These are phyloP conservation scores for Camellia lanceoleosa DNA, from an alignment of 148 eudicot species.

Conservation along the genomic window DNA sequence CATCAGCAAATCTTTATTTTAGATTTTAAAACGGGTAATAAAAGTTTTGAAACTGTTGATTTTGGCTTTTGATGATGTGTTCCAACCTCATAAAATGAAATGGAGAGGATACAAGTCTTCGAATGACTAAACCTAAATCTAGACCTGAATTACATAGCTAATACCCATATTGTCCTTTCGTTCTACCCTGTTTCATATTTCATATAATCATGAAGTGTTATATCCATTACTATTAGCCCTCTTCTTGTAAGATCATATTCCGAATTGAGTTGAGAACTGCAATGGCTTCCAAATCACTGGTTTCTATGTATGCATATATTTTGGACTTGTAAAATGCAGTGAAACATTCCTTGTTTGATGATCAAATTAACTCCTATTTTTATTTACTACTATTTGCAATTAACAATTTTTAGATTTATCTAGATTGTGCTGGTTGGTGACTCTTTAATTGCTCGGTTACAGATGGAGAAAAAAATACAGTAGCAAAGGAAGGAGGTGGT, in stretches of 20 bases:
- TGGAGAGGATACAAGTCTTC: not conserved
- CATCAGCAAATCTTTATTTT: not conserved
- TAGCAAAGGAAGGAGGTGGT: constrained; percentile 28
- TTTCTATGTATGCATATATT: not conserved
- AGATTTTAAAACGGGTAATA: not conserved
- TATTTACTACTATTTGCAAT: not conserved
- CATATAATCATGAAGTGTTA: too few species aligned
- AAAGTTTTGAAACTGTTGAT: not conserved
- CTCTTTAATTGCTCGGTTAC: not conserved
- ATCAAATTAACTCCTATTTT: not conserved
- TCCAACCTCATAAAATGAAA: not conserved
- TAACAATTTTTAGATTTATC: not conserved
- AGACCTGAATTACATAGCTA: too few species aligned
- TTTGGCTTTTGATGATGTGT: too few species aligned
- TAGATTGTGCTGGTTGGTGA: not conserved
- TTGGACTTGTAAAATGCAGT: not conserved
- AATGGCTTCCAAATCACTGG: not conserved
- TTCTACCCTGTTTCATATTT: too few species aligned
- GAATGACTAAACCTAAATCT: not conserved
- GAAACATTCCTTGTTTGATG: not conserved
- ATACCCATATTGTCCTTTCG: too few species aligned
- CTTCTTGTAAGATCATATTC: not conserved
- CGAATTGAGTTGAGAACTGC: not conserved
- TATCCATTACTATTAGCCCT: too few species aligned
- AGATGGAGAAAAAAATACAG: constrained; percentile 30